phyloP scores from a whole-genome alignment of 176 grass and related monocot species.

The Oryza nivara region DNA sequence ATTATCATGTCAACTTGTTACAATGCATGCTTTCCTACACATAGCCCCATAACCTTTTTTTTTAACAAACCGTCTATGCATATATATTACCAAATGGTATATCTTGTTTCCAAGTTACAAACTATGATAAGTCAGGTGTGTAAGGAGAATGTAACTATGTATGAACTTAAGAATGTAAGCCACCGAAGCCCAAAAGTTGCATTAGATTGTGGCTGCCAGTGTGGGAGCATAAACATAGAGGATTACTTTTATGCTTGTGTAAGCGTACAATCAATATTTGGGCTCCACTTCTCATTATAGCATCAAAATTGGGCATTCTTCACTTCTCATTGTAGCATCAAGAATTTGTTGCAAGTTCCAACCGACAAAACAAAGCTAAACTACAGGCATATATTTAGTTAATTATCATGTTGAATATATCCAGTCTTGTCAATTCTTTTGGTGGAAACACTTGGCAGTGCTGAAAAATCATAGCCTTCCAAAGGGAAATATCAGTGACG shows the following conservation, averaged over 20 bases:
- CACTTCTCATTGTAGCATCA: neutral
- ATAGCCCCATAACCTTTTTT: neutral
- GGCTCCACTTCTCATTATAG: neutral
- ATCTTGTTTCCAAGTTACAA: conserved; percentile 12
- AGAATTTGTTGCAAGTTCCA: neutral
- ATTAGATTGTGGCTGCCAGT: neutral
- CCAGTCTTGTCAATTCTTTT: neutral
- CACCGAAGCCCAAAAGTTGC: neutral
- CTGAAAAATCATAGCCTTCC: conserved; percentile 30
- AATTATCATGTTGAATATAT: neutral
- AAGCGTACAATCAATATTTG: neutral
- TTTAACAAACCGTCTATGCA: neutral
- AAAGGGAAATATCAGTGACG: neutral
- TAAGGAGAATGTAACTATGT: too few species aligned
- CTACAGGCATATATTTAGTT: neutral
- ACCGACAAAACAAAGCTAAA: neutral
- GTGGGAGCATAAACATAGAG: conserved; percentile 1
- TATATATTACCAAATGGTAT: conserved; percentile 7
- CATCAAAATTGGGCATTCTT: neutral
- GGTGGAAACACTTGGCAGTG: neutral
- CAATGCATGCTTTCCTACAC: conserved; percentile 16
- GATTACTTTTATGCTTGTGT: neutral
- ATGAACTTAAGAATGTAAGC: too few species aligned
- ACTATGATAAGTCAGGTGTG: neutral
- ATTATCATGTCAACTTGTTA: conserved; percentile 27